Percentiles rank a stretch among this genome's conserved stretches.
phyloP scores from a whole-genome alignment of 371 early-diverging fungal species.

The Mucor sp. region DNA sequence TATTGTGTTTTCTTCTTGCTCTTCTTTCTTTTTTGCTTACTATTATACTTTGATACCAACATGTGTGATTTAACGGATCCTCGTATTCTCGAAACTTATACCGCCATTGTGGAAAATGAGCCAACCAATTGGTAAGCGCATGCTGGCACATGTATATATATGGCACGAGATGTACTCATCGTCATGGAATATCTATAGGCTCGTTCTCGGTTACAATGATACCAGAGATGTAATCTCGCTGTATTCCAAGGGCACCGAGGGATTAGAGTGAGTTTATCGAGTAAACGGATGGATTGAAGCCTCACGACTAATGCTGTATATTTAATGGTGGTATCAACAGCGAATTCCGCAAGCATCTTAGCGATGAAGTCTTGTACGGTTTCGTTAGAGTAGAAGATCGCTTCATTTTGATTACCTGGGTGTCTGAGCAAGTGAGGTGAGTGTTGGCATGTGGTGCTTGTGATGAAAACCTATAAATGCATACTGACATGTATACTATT shows the following conservation, averaged over 20 bases:
- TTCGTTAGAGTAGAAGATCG: constrained; percentile 64
- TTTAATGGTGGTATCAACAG: constrained; percentile 18
- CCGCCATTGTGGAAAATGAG: constrained; percentile 54
- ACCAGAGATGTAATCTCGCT: constrained; percentile 73
- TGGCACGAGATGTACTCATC: not conserved
- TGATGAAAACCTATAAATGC: not conserved
- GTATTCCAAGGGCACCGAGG: constrained; percentile 61
- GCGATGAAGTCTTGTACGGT: constrained; percentile 68
- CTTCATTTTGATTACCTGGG: constrained; percentile 67
- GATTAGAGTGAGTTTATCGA: constrained; percentile 41
- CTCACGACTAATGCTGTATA: too few relatives aligned
- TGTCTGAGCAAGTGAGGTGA: constrained; percentile 73
- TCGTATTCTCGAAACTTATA: constrained; percentile 63
- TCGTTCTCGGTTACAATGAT: constrained; percentile 72
- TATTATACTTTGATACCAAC: not conserved
- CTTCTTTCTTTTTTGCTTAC: not conserved
- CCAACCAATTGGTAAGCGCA: constrained; percentile 56
- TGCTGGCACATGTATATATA: not conserved
- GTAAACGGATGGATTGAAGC: not conserved
- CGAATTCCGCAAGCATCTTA: constrained; percentile 60
- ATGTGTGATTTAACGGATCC: constrained; percentile 76
- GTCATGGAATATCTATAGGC: constrained; percentile 36
- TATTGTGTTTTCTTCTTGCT: not conserved
- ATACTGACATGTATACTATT: not conserved
- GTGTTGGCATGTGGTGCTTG: not conserved